Evolutionary conservation across 495 filamentous ascomycete species (phyloP), one percentile per base, ranked within the genome.

Genomic region (Aspergillus egyptiacus): DNA sequence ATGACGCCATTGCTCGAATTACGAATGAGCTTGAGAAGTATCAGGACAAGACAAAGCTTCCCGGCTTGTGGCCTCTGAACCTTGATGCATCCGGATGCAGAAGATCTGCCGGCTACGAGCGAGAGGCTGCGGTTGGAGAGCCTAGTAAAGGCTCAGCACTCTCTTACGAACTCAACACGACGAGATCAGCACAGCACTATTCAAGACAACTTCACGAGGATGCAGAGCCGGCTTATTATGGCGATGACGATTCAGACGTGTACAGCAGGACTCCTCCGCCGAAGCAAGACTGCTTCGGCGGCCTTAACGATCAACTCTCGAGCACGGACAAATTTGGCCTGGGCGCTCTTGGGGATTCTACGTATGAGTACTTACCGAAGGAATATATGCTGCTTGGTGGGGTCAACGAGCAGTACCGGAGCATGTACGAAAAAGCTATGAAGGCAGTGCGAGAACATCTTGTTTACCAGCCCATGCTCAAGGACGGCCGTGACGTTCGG

Each of bases 331-430:
- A 63, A 34, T 95, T 83, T 52, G 82, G 78, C 0, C 76, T 97
- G 62, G 94, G 89, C 35, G 89, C 84, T 46, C 80, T 82, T 65
- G 84, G 90, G 46, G 93, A 97, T 63, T 95, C 89, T 13, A 82
- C 87, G 2, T 97, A 96, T 63, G 93, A 98, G 62, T 98, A 98
- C 63, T 76, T 98, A 42, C 86, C 94, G 19, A 98, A 98, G 61
- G 80, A 75, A 51, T 70, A 72, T 32, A 64, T 77, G 55, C 79
- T 98, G 19, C 78, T 97, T 11, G 94, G 93, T 46, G 94, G 91
- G 9, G 67, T 82, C 20, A 84, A 82, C 45, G 76, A 83, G 3
- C 87, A 94, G 63, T 98, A 98, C 63, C 76, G 75, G 45, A 74
- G 69, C 11, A 84, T 97, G 84, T 94, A 96, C 62, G 74, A 83